Evolutionary conservation across 257 asterid species (phyloP), one percentile per base, ranked within the genome.

Genomic region (Scutellaria minor): DNA sequence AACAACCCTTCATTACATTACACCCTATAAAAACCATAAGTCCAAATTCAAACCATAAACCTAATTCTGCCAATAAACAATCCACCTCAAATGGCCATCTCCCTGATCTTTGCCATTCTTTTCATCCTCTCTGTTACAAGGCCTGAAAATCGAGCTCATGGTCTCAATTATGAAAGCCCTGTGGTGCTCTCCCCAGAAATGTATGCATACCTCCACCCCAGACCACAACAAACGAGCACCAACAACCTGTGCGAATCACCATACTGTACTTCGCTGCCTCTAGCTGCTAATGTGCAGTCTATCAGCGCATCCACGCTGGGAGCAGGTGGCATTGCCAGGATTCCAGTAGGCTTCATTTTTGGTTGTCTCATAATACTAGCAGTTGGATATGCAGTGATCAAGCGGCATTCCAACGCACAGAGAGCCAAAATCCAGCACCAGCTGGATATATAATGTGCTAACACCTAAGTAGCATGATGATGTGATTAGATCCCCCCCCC

Each of bases 181-280:
- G 14, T 66, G 11, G 45, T 66, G 6, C 74, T 81, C 22, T 71
- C 86, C 22, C 83, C 79, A 7, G 71, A 69, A 41, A 73, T 73
- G 6, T 56, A 78, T 10, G 64, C 68, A 7, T 75, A 75, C 72
- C 76, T 82, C 67, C 75, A 82, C 62, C 78, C 83, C 13, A 64
- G 64, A 37, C 35, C 79, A 14, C 68, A 27, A 12, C 71, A 2
- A 46, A 59, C 57, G 9, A 65, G 55, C 60, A 14, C 50, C 5
- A 50, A 40, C 63, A 46, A 6, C 73, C 55, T 37, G 18, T 79
- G 75, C 18, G 46, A 22, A 13, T 71, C 74, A n/a, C 18, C 73
- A 12, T 64, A 70, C 4, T 77, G 77, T 12, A 35, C 37, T 22
- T 67, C 73, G 18, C 20, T 82, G 64, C 76, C 81, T 3, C 15